Evolutionary conservation across 2,329 filamentous ascomycete genomes (phyloP).

Genomic region (Penicillium fuscoglaucum): DNA sequence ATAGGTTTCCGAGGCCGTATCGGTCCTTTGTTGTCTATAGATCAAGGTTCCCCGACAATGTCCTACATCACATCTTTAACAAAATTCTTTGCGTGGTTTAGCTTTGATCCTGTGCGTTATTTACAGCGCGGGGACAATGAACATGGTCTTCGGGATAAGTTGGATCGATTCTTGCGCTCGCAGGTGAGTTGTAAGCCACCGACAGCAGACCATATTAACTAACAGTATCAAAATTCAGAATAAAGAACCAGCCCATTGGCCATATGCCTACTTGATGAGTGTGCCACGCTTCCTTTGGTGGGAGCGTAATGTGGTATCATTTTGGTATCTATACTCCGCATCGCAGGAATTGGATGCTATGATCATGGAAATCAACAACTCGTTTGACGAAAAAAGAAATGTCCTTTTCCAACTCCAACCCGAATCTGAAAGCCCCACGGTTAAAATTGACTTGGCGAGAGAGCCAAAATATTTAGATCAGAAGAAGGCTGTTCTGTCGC

Average conservation of each 20-base stretch:
- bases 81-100: neutral
- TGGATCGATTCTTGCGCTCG: neutral
- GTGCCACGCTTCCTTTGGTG: neutral
- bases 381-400: neutral
- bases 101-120: neutral
- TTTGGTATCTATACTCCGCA: neutral
- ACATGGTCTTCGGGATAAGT: neutral
- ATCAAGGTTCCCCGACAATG: neutral
- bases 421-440: neutral
- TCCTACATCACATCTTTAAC: neutral
- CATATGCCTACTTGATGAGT: neutral
- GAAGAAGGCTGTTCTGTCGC: neutral
- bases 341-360: neutral
- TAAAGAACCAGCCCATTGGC: neutral
- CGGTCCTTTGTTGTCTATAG: neutral
- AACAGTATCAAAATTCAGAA: neutral
- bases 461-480: neutral
- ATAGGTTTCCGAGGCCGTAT: neutral
- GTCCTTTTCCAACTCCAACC: neutral
- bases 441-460: neutral
- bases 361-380: neutral
- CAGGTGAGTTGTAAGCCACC: neutral
- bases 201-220: neutral
- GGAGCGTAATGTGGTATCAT: neutral
- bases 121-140: neutral